Percentiles rank a stretch among this genome's conserved stretches.
These are phyloP conservation scores for Thraustochytrium striatum DNA, from an alignment of 352 stramenopile species.

Conservation along the genomic window DNA sequence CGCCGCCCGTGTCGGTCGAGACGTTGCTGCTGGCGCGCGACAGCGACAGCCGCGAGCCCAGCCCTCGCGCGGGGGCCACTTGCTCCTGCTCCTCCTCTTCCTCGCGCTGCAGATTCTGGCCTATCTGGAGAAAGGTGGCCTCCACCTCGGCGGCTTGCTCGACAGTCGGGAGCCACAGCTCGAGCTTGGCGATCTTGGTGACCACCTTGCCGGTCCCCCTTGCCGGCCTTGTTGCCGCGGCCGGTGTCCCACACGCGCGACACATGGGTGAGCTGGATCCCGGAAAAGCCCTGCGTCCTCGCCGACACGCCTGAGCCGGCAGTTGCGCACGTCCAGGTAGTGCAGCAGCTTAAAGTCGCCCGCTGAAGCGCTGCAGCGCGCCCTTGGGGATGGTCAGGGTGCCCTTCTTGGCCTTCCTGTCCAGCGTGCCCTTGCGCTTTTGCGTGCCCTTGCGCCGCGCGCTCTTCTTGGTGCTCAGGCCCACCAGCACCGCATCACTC, in stretches of 20 bases:
- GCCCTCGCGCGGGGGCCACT: neutral
- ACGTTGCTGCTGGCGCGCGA: neutral
- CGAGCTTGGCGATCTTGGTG: slow-evolving; percentile 42
- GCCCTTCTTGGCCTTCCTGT: slow-evolving; percentile 29
- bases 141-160: slow-evolving; percentile 4
- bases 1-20: neutral
- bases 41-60: neutral
- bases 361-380: slow-evolving; percentile 18
- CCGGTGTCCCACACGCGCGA: neutral
- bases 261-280: slow-evolving; percentile 31
- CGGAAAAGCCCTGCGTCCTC: slow-evolving; percentile 3
- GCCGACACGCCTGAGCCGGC: slow-evolving; percentile 1
- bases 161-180: slow-evolving; percentile 26
- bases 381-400: slow-evolving; percentile 33
- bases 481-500: slow-evolving; percentile 16
- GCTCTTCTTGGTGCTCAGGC: slow-evolving; percentile 2
- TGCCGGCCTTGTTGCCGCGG: neutral
- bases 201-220: slow-evolving; percentile 29
- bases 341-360: slow-evolving; percentile 43
- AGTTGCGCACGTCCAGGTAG: slow-evolving; percentile 39
- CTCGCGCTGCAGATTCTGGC: neutral
- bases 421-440: slow-evolving; percentile 36
- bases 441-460: neutral
- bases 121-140: slow-evolving; percentile 1
- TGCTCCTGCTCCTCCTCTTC: neutral